Evolutionary conservation across 2,329 filamentous ascomycete genomes (phyloP), one percentile per base, ranked within the genome.

Genomic region (Pleomassaria siparia): DNA sequence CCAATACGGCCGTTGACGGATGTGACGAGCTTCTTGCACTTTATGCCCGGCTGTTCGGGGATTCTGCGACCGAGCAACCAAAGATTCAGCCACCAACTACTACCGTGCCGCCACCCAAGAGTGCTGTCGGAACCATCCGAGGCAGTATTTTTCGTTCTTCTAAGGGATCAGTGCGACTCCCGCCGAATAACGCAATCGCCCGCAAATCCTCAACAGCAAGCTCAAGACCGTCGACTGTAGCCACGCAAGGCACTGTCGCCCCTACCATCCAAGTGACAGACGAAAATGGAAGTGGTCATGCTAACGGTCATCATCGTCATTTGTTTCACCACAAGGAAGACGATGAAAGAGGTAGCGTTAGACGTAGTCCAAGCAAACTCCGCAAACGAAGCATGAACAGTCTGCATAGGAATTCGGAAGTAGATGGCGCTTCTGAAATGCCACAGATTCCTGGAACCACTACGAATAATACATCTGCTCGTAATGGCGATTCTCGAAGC

Each of bases 1-100:
- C 91, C 0, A 86, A 89, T 48, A 83, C 86, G 47, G 92, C 94
- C 15, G 89, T 97, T 42, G 96, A 96, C 64, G 86, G 88, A 50
- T 91, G 88, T 64, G 84, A 89, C 55, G 91, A 96, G 69, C 77
- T 99, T 30, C 75, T 99, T 16, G 84, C 84, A 13, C 76, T 97
- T 1, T 99, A 94, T 64, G 82, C 85, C 2, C 81, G 88, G 52
- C 76, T 99, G 0, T 97, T 96, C 67, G 87, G 87, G 6, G 81
- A 84, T 40, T 72, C 82, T 9, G 72, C 57, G 21, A 45, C 54
- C 10, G 62, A 64, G 5, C 60, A 61, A 43, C 40, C 50, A 16
- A 77, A 54, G 60, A 74, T 63, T 51, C 67, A 57, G 58, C 74
- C 63, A 50, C 68, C 56, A 54, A 67, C 77, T 60, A 69, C 77